These are phyloP conservation scores for Epithele typhae DNA, from an alignment of 768 basidiomycete species.

Conservation along the genomic window DNA sequence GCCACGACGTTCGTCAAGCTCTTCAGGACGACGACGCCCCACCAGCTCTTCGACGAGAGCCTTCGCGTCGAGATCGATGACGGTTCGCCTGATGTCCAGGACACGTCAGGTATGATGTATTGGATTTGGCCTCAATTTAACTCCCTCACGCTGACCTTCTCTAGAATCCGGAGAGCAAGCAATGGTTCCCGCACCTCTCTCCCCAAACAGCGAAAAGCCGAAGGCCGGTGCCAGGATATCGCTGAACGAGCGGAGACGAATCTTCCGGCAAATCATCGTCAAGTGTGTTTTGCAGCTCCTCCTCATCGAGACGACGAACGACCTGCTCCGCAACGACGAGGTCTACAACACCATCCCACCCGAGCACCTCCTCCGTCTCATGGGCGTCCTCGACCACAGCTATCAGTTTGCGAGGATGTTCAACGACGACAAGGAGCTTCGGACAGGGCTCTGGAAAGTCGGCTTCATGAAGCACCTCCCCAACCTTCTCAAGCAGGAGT, in stretches of 20 bases:
- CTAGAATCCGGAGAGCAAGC: slow-evolving; percentile 63
- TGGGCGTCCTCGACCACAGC: slow-evolving; percentile 94
- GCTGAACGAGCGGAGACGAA: slow-evolving; percentile 66
- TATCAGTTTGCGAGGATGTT: slow-evolving; percentile 97
- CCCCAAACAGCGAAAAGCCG: slow-evolving; percentile 59
- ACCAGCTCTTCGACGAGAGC: slow-evolving; percentile 92
- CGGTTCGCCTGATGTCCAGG: slow-evolving; percentile 34
- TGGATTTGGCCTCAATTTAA: slow-evolving; percentile 5
- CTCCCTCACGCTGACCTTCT: too few relatives aligned
- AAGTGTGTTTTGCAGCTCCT: slow-evolving; percentile 98
- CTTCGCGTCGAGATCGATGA: slow-evolving; percentile 82
- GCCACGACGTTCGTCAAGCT: slow-evolving; percentile 90
- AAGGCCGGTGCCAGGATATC: slow-evolving; percentile 48
- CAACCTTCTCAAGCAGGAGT: slow-evolving; percentile 96
- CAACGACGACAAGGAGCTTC: slow-evolving; percentile 96
- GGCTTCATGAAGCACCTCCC: slow-evolving; percentile 99
- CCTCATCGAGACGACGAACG: slow-evolving; percentile 95
- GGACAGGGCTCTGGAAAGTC: slow-evolving; percentile 99
- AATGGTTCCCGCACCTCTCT: slow-evolving; percentile 85
- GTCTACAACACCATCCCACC: slow-evolving; percentile 95
- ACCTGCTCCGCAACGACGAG: slow-evolving; percentile 85
- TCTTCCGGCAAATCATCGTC: slow-evolving; percentile 98
- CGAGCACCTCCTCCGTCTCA: slow-evolving; percentile 85
- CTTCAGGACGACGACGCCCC: slow-evolving; percentile 97
- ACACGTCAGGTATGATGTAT: too few relatives aligned